Evolutionary conservation across 352 stramenopile species (phyloP).

Genomic region (Blastocystis sp.): DNA sequence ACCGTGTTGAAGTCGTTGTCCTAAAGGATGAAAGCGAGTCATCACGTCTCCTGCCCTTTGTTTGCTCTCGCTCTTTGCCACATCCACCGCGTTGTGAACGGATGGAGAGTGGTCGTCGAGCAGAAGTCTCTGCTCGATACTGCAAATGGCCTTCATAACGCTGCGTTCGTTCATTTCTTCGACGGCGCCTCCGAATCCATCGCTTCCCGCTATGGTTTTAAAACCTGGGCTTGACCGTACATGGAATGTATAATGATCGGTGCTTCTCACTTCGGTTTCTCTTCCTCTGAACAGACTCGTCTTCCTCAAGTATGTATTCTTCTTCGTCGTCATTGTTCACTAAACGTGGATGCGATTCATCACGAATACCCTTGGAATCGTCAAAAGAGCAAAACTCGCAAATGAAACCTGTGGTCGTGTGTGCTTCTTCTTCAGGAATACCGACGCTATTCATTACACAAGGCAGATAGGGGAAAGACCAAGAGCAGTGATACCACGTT

Average conservation of each 20-base stretch:
- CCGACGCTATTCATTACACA: constrained; percentile 57
- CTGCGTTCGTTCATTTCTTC: constrained; percentile 66
- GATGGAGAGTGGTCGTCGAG: constrained; percentile 52
- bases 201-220: not conserved
- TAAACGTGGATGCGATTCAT: not conserved
- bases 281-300: constrained; percentile 35
- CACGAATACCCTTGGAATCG: constrained; percentile 47
- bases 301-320: constrained; percentile 70
- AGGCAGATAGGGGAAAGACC: not conserved
- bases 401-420: not conserved
- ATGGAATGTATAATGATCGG: not conserved
- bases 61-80: not conserved
- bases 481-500: constrained; percentile 71
- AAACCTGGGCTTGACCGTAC: constrained; percentile 5
- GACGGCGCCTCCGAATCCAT: not conserved
- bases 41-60: not conserved
- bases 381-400: constrained; percentile 73
- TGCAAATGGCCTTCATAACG: constrained; percentile 64
- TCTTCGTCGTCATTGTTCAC: constrained; percentile 64
- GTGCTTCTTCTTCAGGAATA: constrained; percentile 35
- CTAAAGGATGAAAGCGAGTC: no score
- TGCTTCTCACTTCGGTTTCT: not conserved
- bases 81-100: constrained; percentile 35
- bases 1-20: constrained; percentile 32
- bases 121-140: constrained; percentile 67